Conservation (phyloP, 1,284 basidiomycete species). For the Puccinia brachypodii region DNA sequence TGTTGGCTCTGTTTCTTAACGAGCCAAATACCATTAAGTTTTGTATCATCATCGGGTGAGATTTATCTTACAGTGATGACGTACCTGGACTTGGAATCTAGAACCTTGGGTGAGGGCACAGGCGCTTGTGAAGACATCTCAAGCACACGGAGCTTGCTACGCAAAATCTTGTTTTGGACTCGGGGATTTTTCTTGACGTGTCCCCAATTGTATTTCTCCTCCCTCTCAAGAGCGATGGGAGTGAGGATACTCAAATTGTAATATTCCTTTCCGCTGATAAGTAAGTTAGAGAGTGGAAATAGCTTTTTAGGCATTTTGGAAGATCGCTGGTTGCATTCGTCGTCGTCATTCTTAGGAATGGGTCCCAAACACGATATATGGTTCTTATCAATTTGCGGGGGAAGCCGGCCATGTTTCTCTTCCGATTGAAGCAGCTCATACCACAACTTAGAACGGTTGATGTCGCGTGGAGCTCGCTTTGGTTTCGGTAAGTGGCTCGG, state of each 20-base stretch:
- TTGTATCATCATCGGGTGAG: neutral
- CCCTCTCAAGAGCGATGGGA: slow-evolving; percentile 27
- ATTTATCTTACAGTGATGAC: neutral
- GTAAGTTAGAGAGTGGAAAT: slow-evolving; percentile 25
- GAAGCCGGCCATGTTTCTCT: neutral
- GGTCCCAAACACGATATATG: too few relatives aligned
- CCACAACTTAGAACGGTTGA: neutral
- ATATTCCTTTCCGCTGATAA: slow-evolving; percentile 39
- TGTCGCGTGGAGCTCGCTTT: neutral
- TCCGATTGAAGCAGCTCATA: neutral
- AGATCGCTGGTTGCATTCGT: neutral
- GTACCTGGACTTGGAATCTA: neutral
- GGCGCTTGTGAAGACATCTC: slow-evolving; percentile 44
- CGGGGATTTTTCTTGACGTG: slow-evolving; percentile 21
- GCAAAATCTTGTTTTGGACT: slow-evolving; percentile 6
- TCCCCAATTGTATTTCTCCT: slow-evolving; percentile 46
- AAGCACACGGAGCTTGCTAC: neutral
- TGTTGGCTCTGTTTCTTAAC: neutral
- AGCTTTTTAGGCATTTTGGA: neutral
- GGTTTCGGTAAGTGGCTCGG: neutral
- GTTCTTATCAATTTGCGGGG: neutral
- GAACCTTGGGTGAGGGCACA: neutral
- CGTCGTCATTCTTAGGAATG: neutral
- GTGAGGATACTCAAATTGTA: slow-evolving; percentile 9
- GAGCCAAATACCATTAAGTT: neutral